Base-by-base conservation (phyloP, 768 basidiomycete genomes). In the Pseudohyphozyma bogoriensis region DNA sequence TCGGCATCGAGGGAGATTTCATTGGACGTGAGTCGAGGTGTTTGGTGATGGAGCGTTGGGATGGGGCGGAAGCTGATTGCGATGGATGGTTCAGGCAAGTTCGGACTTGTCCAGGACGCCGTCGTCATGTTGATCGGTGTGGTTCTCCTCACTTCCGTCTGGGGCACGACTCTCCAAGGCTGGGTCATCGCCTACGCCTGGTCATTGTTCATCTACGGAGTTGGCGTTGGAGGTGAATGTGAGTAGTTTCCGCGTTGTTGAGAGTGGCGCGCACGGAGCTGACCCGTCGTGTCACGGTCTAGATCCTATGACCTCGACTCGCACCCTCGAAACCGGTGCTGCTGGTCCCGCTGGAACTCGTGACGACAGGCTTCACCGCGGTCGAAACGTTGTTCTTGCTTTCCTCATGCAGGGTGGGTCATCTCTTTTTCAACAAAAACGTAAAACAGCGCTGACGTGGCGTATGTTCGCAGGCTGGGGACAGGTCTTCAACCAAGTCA, bases 401-500 rank as follows among this genome's bases (percentile, higher is more conserved):
- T 77, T 77, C 72, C 65, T 77, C 33, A 76, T 77, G 75, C 76
- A 76, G 51, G 74, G 74, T 28, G n/a, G n/a, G n/a, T n/a, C n/a
- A n/a, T n/a, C n/a, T n/a, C n/a, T n/a, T n/a, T n/a, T n/a, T n/a
- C n/a, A n/a, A n/a, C n/a, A n/a, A n/a, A n/a, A n/a, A n/a, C n/a
- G n/a, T n/a, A n/a, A n/a, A n/a, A n/a, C n/a, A n/a, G n/a, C n/a
- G n/a, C n/a, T n/a, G n/a, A n/a, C n/a, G n/a, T n/a, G n/a, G n/a
- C n/a, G n/a, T n/a, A n/a, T n/a, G n/a, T n/a, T n/a, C n/a, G n/a
- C n/a, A n/a, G n/a, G n/a, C n/a, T 56, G 55, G 55, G 55, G 55
- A n/a, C 58, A 54, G 28, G 40, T 57, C 35, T 64, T 69, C 63
- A 68, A 68, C 58, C 74, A 74, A 47, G 72, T 56, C 47, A 50